Percentiles rank a stretch among this genome's conserved stretches.
Evolutionary conservation across 805 yeast species (phyloP).

Genomic region (Saccharomycopsis selenospora): DNA sequence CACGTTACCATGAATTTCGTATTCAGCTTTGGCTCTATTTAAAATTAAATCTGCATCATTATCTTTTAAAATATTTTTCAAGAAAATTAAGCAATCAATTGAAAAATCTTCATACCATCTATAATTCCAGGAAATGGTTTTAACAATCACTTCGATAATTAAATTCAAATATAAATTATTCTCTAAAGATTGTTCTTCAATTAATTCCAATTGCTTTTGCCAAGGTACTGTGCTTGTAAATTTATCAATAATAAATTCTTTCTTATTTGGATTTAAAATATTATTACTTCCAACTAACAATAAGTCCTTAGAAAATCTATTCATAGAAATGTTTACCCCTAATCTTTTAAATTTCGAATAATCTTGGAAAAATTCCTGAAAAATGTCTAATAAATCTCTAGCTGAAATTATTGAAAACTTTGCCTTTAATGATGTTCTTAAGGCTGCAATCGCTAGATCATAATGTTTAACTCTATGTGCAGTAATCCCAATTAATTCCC

Average conservation of each 20-base stretch:
- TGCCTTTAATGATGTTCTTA: constrained; percentile 46
- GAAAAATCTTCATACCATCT: constrained; percentile 59
- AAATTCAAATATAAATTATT: constrained; percentile 30
- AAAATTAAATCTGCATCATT: constrained; percentile 30
- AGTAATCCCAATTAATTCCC: constrained; percentile 65
- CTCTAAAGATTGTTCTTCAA: constrained; percentile 22
- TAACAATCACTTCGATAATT: constrained; percentile 37
- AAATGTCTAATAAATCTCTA: constrained; percentile 40
- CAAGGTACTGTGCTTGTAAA: constrained; percentile 7
- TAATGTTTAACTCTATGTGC: constrained; percentile 41
- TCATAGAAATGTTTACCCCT: constrained; percentile 21
- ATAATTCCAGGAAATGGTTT: constrained; percentile 51
- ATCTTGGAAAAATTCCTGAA: constrained; percentile 30
- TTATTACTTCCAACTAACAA: constrained; percentile 24
- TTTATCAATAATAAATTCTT: constrained; percentile 16
- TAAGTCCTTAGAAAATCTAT: constrained; percentile 16
- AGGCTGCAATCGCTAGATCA: constrained; percentile 44
- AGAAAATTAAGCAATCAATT: constrained; percentile 35
- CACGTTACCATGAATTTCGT: constrained; percentile 26
- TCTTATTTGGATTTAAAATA: constrained; percentile 20
- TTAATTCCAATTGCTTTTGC: constrained; percentile 21
- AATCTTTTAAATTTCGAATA: constrained; percentile 24
- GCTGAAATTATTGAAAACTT: constrained; percentile 60
- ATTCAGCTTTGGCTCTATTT: constrained; percentile 26
- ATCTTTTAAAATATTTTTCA: constrained; percentile 35